Conservation (phyloP, 176 grass and related monocot genomes). For the Oryza nivara region DNA sequence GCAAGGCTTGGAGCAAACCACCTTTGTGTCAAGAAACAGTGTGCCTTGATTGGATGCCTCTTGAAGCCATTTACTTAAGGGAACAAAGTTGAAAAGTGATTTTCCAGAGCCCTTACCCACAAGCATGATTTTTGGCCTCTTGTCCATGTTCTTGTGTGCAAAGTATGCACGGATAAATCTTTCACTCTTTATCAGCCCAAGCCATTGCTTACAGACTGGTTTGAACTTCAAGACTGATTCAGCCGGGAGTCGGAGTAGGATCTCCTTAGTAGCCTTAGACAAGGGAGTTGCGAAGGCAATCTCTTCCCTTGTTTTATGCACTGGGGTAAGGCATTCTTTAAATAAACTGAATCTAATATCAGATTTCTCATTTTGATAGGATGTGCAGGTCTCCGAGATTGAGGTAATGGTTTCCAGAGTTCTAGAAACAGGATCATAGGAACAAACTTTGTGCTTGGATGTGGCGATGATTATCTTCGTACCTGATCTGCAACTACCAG, state of each 20-base stretch:
- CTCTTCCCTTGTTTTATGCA: slow-evolving; percentile 42
- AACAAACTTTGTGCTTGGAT: neutral
- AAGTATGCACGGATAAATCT: slow-evolving; percentile 10
- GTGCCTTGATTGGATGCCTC: neutral
- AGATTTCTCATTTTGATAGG: neutral
- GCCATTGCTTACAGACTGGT: slow-evolving; percentile 39
- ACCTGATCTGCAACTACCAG: neutral
- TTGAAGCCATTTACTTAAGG: neutral
- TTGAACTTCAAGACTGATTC: neutral
- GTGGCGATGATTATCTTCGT: slow-evolving; percentile 33
- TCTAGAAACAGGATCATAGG: neutral
- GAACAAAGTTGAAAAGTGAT: slow-evolving; percentile 17
- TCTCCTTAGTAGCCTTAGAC: slow-evolving; percentile 22
- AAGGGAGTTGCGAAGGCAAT: neutral
- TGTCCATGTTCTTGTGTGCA: slow-evolving; percentile 13
- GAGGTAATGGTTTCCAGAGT: slow-evolving; percentile 9
- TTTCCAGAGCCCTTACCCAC: slow-evolving; percentile 26
- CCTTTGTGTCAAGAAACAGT: slow-evolving; percentile 17
- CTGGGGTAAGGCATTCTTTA: slow-evolving; percentile 28
- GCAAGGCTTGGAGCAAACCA: slow-evolving; percentile 42
- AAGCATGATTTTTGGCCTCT: slow-evolving; percentile 37
- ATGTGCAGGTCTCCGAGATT: neutral
- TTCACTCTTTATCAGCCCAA: slow-evolving; percentile 10
- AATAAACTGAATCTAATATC: slow-evolving; percentile 14
- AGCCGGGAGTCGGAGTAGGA: slow-evolving; percentile 31